phyloP scores from a whole-genome alignment of 1,139 yeast genomes.

The Candida sp. region DNA sequence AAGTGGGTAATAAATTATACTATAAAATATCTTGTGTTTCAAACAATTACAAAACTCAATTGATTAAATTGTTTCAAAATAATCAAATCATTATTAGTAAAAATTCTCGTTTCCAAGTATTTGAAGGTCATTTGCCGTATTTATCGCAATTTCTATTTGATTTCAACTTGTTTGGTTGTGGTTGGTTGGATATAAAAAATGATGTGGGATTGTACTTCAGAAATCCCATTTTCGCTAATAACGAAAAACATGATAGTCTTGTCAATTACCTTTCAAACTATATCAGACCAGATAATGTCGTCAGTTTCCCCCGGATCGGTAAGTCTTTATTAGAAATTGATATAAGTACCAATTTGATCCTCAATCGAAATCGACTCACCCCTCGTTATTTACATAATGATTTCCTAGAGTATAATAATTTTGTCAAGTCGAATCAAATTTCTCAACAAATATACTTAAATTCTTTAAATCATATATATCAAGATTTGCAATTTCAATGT shows the following conservation, averaged over 20 bases:
- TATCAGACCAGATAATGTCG: slow-evolving; percentile 22
- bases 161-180: slow-evolving; percentile 81
- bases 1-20: slow-evolving; percentile 58
- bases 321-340: slow-evolving; percentile 69
- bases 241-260: neutral
- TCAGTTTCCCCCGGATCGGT: slow-evolving; percentile 48
- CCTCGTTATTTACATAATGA: slow-evolving; percentile 50
- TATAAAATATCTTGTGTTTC: slow-evolving; percentile 68
- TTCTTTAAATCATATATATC: slow-evolving; percentile 60
- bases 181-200: slow-evolving; percentile 52
- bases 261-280: slow-evolving; percentile 12
- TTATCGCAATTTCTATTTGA: slow-evolving; percentile 77
- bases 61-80: slow-evolving; percentile 58
- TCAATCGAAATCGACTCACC: slow-evolving; percentile 46
- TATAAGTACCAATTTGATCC: slow-evolving; percentile 52
- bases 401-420: slow-evolving; percentile 29
- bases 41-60: slow-evolving; percentile 56
- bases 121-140: slow-evolving; percentile 81
- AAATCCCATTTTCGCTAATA: slow-evolving; percentile 24
- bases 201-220: slow-evolving; percentile 29
- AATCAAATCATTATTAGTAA: slow-evolving; percentile 28
- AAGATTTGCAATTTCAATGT: slow-evolving; percentile 60
- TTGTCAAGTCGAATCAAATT: neutral
- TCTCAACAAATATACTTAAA: slow-evolving; percentile 36
- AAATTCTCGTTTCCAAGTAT: slow-evolving; percentile 20